Evolutionary conservation across 179 eudicot species (phyloP), one percentile per base, ranked within the genome.

Genomic region (Drosera spatulata): DNA sequence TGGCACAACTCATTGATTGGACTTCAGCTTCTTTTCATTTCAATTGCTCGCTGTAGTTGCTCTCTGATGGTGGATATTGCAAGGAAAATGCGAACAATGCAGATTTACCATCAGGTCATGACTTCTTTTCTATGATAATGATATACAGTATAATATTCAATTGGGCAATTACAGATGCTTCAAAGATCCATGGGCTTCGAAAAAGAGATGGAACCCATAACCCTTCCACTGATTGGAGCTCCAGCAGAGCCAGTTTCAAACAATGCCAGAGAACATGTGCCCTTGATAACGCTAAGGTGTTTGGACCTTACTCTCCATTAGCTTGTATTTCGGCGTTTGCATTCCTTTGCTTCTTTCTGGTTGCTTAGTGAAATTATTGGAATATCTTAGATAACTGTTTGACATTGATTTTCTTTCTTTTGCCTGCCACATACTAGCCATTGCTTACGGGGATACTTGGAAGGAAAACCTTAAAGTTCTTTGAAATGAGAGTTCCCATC

Each of bases 281-380:
- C 54, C 55, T 76, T 49, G 68, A 74, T 65, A 64, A 65, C 65
- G 63, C 68, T 48, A 47, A 49, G 83, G 91, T 87, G 55, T 67
- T 71, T 69, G 56, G 55, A 66, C 42, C 44, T 55, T 22, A 22
- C 33, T 22, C 33, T 22, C 33, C 33, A 22, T 22, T 1, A 22
- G 33, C 33, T 22, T 22, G 33, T 22, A 22, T 22, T 13, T 58
- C 54, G 13, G 13, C 47, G 69, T 13, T 53, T 42, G 39, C 37
- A 39, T 61, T 58, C 55, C 53, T 50, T 52, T 58, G 47, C 63
- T 37, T 45, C 42, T 57, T 22, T 59, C 40, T 22, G 33, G 33
- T 22, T 22, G 33, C 33, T 22, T 22, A 22, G 33, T 22, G 33
- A 22, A 22, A 22, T 22, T 22, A 22, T 22, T 22, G 33, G 33